phyloP scores from a whole-genome alignment of 208 protist species.

The Trypanosoma rangeli region DNA sequence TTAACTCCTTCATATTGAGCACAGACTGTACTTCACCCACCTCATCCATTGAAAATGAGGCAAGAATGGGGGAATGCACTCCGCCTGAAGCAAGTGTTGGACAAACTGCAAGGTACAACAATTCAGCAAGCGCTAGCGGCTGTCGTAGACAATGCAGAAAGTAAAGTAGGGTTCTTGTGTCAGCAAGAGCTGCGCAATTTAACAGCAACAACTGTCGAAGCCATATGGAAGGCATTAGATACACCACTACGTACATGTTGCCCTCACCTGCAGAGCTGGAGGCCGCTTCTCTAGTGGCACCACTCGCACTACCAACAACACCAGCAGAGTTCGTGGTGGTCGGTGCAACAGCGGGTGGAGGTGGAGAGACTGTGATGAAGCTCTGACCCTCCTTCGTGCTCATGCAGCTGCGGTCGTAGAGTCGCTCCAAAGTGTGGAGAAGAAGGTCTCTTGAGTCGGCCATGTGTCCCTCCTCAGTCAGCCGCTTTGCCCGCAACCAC shows the following conservation, averaged over 20 bases:
- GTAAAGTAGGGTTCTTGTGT: slow-evolving; percentile 12
- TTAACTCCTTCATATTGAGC: neutral
- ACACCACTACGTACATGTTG: neutral
- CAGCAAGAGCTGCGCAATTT: slow-evolving; percentile 25
- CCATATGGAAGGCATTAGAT: slow-evolving; percentile 14
- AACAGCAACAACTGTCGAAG: slow-evolving; percentile 21
- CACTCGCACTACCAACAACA: neutral
- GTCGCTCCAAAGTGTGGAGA: slow-evolving; percentile 6
- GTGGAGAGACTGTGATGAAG: neutral
- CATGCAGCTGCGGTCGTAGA: neutral
- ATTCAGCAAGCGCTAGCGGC: slow-evolving; percentile 1
- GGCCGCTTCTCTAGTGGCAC: neutral
- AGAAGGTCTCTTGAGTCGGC: slow-evolving; percentile 11
- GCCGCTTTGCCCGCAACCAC: slow-evolving; percentile 22
- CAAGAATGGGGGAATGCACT: slow-evolving; percentile 9
- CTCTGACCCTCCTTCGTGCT: neutral
- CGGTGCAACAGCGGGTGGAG: neutral
- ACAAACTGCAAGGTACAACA: slow-evolving; percentile 15
- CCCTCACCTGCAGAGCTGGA: neutral
- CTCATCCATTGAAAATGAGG: neutral
- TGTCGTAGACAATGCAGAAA: neutral
- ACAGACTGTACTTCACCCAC: neutral
- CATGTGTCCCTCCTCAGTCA: slow-evolving; percentile 21
- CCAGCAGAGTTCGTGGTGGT: too few relatives aligned
- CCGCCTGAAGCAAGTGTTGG: slow-evolving; percentile 22